Conservation (phyloP, 2,329 filamentous ascomycete species). For the Aspergillus udagawae region DNA sequence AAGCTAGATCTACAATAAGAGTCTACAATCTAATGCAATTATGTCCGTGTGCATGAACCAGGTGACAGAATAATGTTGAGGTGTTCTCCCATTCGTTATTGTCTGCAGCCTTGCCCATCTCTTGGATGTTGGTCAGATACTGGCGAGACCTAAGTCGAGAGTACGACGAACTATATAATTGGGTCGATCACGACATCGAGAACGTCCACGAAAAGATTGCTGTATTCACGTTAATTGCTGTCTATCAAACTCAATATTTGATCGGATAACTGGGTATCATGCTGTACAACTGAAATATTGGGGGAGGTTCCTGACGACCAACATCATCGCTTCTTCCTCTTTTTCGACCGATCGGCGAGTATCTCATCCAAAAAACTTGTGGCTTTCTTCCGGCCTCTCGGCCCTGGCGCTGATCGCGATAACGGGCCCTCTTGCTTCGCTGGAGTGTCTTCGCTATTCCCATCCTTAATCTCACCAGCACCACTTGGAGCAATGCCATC, state of each 20-base stretch:
- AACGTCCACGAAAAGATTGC: not conserved
- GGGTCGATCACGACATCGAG: not conserved
- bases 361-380: slow-evolving; percentile 55
- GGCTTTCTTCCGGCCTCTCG: slow-evolving; percentile 36
- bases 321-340: slow-evolving; percentile 45
- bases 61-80: not conserved
- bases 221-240: not conserved
- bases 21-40: not conserved
- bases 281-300: not conserved
- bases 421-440: slow-evolving; percentile 5
- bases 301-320: not conserved
- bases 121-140: not conserved
- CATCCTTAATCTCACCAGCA: slow-evolving; percentile 3
- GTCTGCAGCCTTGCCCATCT: not conserved
- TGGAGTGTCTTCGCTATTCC: slow-evolving; percentile 3
- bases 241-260: not conserved
- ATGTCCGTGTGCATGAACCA: not conserved
- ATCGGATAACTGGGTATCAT: not conserved
- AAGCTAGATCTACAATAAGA: not conserved
- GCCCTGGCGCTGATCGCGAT: slow-evolving; percentile 10
- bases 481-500: not conserved
- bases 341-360: slow-evolving; percentile 43
- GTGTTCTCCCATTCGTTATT: not conserved
- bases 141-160: not conserved
- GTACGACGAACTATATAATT: not conserved